Evolutionary conservation across 73 alveolate genomes (phyloP).

Genomic region (Diophrys sp.): DNA sequence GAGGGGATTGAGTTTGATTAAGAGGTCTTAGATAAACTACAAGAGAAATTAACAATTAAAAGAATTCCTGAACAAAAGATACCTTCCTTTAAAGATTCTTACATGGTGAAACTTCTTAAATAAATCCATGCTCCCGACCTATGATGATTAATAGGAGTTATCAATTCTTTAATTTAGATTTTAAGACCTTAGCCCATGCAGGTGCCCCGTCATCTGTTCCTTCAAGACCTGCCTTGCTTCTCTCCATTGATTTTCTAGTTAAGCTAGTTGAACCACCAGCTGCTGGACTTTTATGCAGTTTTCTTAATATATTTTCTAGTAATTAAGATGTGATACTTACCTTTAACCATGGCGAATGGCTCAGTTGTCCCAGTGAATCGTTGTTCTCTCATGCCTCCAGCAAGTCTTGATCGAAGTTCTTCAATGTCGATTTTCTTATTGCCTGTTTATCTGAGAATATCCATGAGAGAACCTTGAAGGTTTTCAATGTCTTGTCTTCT

Average conservation of each 20-base stretch:
- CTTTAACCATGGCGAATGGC: slow-evolving; percentile 10
- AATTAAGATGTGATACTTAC: not conserved
- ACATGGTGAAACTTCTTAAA: too few species aligned
- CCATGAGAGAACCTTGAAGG: slow-evolving; percentile 47
- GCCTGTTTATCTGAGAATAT: slow-evolving; percentile 23
- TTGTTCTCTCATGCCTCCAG: slow-evolving; percentile 38
- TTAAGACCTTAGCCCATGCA: slow-evolving; percentile 62
- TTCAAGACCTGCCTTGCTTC: slow-evolving; percentile 18
- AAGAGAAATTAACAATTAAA: too few species aligned
- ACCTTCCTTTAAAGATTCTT: too few species aligned
- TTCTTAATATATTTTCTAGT: slow-evolving; percentile 16
- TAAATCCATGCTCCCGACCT: too few species aligned
- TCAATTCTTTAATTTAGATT: slow-evolving; percentile 41
- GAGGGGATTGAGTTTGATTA: too few species aligned
- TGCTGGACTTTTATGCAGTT: slow-evolving; percentile 25
- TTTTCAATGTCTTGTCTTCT: slow-evolving; percentile 57
- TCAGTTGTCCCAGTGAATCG: slow-evolving; percentile 1
- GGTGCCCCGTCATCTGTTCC: slow-evolving; percentile 41
- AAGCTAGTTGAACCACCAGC: slow-evolving; percentile 45
- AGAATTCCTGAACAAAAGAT: too few species aligned
- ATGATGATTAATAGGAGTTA: too few species aligned
- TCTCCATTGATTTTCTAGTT: not conserved
- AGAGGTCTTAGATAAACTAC: too few species aligned
- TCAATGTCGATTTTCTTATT: slow-evolving; percentile 56
- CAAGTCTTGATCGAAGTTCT: slow-evolving; percentile 42